A percentile compares a stretch with the other conserved stretches of the same genome.
Conservation (phyloP, 495 filamentous ascomycete genomes). For the Aspergillus coremiiformis region DNA sequence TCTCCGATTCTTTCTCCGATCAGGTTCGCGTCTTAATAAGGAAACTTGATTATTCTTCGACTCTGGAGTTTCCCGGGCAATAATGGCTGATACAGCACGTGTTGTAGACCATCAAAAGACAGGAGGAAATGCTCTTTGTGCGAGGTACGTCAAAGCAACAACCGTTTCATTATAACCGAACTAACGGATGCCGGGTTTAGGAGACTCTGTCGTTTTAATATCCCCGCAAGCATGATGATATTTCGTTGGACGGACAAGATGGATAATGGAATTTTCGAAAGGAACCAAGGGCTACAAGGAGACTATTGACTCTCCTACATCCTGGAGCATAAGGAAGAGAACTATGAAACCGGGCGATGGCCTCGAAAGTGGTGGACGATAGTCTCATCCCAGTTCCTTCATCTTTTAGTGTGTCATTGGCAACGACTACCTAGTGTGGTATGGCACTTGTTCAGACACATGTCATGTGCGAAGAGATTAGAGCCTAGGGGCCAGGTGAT, state of each 20-base stretch:
- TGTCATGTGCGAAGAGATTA: not conserved
- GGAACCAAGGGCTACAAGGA: not conserved
- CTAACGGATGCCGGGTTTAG: conserved; percentile 34
- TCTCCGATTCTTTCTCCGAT: not conserved
- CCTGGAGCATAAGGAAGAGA: conserved; percentile 1
- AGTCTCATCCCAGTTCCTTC: not conserved
- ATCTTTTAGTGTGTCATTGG: not conserved
- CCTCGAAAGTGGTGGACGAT: not conserved
- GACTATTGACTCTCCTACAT: conserved; percentile 5
- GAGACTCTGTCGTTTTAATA: conserved; percentile 94
- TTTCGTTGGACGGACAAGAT: conserved; percentile 2
- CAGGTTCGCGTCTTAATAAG: not conserved
- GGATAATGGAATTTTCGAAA: conserved; percentile 1
- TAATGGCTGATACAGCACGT: conserved; percentile 8
- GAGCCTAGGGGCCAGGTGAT: conserved; percentile 1
- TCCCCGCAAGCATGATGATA: conserved; percentile 58
- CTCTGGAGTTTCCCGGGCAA: not conserved
- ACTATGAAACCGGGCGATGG: not conserved
- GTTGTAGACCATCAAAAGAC: conserved; percentile 82
- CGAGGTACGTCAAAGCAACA: conserved; percentile 55
- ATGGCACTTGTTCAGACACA: not conserved
- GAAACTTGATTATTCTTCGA: not conserved
- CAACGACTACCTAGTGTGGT: not conserved
- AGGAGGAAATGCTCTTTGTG: conserved; percentile 99
- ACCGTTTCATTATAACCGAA: not conserved